Evolutionary conservation across 805 yeast genomes (phyloP), one percentile per base, ranked within the genome.

Genomic region (Kodamaea neixiangensis): DNA sequence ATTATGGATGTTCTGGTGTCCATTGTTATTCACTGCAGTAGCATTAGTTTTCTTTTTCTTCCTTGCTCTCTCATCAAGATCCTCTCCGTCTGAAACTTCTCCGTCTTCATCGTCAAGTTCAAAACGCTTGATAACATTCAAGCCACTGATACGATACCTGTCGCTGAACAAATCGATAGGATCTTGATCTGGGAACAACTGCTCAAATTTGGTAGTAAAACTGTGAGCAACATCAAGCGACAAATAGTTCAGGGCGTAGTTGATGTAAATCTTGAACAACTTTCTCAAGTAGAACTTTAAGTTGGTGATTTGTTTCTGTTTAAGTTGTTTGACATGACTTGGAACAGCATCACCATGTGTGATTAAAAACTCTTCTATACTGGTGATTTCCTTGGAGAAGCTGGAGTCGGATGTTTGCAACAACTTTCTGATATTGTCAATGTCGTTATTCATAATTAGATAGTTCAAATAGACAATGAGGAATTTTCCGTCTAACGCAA

Each of bases 371-470:
- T 61, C 65, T 47, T 68, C 71, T 5, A 56, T 34, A 19, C 50
- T 53, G 3, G 65, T 54, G 11, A 69, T 65, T 38, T 67, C 74
- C 40, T 68, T 71, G 52, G 83, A 68, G 41, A 73, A 57, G 52
- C 79, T 82, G 7, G 85, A 81, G 7, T 87, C 75, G 0, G 91
- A 83, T 3, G 87, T 78, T 66, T 94, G 98, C 64, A 93, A 86
- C 34, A 90, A 75, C 7, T 90, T 88, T 58, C 93, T 85, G 14
- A 91, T 87, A 60, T 87, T 82, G 77, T 61, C 87, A 70, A 69
- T 92, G 59, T 85, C 87, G 62, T 86, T 86, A 21, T 80, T 75
- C 53, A 78, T 71, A 17, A 90, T 78, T 55, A 94, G 71, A 61
- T 87, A 92, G 53, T 85, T 80, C 58, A 93, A 71, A 65, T 93